Evolutionary conservation across 106 monocot genomes (phyloP), one percentile per base, ranked within the genome.

Genomic region (Platanthera guangdongensis): DNA sequence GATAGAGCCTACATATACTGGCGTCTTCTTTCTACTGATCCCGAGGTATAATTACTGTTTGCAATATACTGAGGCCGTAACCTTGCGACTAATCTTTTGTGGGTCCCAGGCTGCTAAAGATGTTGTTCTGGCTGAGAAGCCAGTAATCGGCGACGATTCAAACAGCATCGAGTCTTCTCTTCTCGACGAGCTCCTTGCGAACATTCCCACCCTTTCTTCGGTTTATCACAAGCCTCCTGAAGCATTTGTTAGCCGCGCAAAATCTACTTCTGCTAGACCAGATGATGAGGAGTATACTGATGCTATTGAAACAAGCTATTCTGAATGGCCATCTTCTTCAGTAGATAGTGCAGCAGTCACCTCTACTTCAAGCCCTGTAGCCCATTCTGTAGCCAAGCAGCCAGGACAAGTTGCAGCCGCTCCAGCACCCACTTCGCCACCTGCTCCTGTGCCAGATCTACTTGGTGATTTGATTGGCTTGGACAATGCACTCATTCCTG

Each of bases 11-110:
- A 99, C 76, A 94, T 99, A 78, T 99, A 99, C 71, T 99, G 97
- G 97, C 97, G 97, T 77, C 97, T 99, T 92, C 97, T 99, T 82
- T 99, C 97, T 68, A 99, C 97, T 65, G 97, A 99, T 79, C 97
- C 97, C 55, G 97, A 99, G 97, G 97, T 99, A 90, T 73, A 68
- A 55, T 74, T 51, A 45, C 3, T 28, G 2, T 52, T 63, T 72
- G 16, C 50, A 49, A 51, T 3, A 45, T 8, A 16, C 47, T 70
- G 16, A 13, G 8, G 0, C 28, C 48, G 49, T 67, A 54, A 45
- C 59, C 10, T 67, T 15, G 15, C 22, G 50, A 51, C 9, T 72
- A 22, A 72, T 72, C 11, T 51, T 72, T 68, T 80, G 50, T 19
- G 50, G 45, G 55, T 77, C 21, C 77, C 84, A 99, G 97, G 97